phyloP scores from a whole-genome alignment of 2,329 filamentous ascomycete genomes.

The Colletotrichum lindemuthianum region DNA sequence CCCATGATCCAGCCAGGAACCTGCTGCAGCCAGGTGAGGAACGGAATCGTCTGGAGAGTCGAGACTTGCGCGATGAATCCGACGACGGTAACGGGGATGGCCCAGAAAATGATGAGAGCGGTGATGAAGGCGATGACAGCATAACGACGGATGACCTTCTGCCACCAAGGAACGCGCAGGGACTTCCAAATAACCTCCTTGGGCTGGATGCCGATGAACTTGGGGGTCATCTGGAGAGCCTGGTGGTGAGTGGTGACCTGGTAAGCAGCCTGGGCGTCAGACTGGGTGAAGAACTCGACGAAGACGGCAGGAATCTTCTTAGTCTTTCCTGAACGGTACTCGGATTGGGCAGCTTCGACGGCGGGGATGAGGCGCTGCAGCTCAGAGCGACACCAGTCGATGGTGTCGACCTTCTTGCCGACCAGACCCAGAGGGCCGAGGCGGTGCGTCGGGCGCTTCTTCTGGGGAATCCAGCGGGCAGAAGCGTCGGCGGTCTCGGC shows the following conservation, averaged over 20 bases:
- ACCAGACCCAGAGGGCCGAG: conserved; percentile 66
- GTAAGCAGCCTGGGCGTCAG: conserved; percentile 85
- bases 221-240: conserved; percentile 85
- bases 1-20: conserved; percentile 80
- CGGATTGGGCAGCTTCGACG: conserved; percentile 73
- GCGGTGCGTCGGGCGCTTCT: conserved; percentile 81
- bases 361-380: conserved; percentile 77
- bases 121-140: conserved; percentile 77
- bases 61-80: conserved; percentile 87
- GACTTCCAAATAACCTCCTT: conserved; percentile 89
- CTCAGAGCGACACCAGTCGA: conserved; percentile 84
- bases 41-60: conserved; percentile 72
- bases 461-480: conserved; percentile 76
- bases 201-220: conserved; percentile 85
- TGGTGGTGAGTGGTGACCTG: conserved; percentile 90
- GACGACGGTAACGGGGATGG: conserved; percentile 78
- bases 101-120: conserved; percentile 88
- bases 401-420: conserved; percentile 91
- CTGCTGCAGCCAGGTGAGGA: conserved; percentile 75
- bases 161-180: conserved; percentile 86
- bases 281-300: conserved; percentile 86
- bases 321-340: conserved; percentile 72
- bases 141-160: conserved; percentile 78
- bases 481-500: conserved; percentile 73
- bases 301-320: conserved; percentile 82